Conservation (phyloP, 371 early-diverging fungal species). For the Saksenaea vasiformis region DNA sequence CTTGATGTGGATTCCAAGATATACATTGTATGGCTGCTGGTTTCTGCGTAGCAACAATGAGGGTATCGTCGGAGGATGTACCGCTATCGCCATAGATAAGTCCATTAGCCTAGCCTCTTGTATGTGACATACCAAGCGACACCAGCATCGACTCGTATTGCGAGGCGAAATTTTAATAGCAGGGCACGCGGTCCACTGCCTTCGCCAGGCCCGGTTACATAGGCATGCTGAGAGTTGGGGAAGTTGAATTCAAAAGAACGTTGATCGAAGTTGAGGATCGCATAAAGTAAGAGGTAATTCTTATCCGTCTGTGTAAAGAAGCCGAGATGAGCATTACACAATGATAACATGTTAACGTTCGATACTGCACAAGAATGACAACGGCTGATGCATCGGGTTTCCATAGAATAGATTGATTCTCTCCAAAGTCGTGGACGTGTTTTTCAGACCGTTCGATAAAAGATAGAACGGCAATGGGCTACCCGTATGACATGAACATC, state of each 20-base stretch:
- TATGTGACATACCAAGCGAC: constrained; percentile 40
- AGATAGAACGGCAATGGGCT: constrained; percentile 48
- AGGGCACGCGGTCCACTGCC: constrained; percentile 45
- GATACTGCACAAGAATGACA: constrained; percentile 39
- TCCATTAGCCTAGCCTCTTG: too few species aligned
- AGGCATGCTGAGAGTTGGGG: constrained; percentile 40
- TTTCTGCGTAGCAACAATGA: constrained; percentile 44
- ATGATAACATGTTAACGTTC: not conserved
- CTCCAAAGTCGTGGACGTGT: constrained; percentile 51
- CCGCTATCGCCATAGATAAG: constrained; percentile 23
- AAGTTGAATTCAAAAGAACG: constrained; percentile 46
- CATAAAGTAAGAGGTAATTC: constrained; percentile 47
- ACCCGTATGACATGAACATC: constrained; percentile 1
- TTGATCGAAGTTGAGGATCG: constrained; percentile 45
- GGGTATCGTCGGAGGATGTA: constrained; percentile 42
- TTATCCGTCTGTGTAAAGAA: constrained; percentile 35
- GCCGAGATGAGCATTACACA: not conserved
- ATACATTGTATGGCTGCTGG: constrained; percentile 52
- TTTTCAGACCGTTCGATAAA: constrained; percentile 50
- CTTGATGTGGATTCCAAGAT: constrained; percentile 53
- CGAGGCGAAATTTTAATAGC: constrained; percentile 45
- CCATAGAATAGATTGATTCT: constrained; percentile 45
- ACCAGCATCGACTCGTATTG: constrained; percentile 53
- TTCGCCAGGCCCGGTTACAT: constrained; percentile 52
- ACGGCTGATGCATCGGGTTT: constrained; percentile 47